These are phyloP conservation scores for Quercus parvula DNA, from an alignment of 306 rosid genomes.

Conservation along the genomic window DNA sequence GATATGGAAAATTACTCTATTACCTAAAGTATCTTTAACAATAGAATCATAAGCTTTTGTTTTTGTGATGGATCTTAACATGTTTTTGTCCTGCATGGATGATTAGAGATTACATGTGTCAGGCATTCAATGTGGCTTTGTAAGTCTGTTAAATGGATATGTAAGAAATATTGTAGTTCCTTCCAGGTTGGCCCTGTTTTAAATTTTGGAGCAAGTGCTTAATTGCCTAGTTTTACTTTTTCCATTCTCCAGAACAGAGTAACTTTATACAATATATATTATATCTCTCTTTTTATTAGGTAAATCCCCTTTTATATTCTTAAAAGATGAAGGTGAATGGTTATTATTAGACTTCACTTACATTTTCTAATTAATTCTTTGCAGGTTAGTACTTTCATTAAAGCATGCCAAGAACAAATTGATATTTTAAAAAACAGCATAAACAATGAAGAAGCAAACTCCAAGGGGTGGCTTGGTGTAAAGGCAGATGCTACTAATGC, in stretches of 20 bases:
- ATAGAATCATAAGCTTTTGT: background rate
- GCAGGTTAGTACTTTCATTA: slow-evolving; percentile 87
- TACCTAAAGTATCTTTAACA: background rate
- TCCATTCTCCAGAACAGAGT: background rate
- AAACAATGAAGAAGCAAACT: slow-evolving; percentile 55
- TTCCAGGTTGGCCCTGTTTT: background rate
- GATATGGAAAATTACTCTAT: slow-evolving; percentile 7
- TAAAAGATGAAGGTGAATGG: slow-evolving; percentile 3
- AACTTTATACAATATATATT: background rate
- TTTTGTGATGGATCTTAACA: background rate
- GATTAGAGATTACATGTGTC: background rate
- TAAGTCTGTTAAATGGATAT: background rate
- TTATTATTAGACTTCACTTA: slow-evolving; percentile 7
- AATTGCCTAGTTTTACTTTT: background rate
- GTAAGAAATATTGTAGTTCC: background rate
- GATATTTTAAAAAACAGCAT: slow-evolving; percentile 80
- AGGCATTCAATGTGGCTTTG: background rate
- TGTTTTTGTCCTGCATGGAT: background rate
- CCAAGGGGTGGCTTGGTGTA: slow-evolving; percentile 90
- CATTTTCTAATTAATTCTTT: slow-evolving; percentile 19
- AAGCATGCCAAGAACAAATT: slow-evolving; percentile 92
- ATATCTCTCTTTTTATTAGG: background rate
- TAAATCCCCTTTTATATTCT: background rate
- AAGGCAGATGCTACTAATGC: slow-evolving; percentile 57
- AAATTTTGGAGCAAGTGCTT: background rate